Conservation (phyloP, 805 yeast genomes). For the Candida cerambycidarum region DNA sequence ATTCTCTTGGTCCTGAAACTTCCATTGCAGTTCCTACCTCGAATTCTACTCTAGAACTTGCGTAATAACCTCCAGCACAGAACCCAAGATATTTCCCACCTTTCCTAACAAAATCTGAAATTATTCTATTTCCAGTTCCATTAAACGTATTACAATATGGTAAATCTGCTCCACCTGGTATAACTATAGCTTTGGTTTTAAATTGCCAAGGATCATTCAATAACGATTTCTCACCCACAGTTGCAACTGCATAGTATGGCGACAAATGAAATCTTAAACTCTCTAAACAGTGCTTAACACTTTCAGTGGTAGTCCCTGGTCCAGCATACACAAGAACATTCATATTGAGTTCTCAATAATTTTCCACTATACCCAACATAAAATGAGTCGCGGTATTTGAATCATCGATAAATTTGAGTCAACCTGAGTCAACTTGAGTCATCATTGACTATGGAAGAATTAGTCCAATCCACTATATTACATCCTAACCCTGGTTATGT, state of each 20-base stretch:
- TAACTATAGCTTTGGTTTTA: conserved; percentile 73
- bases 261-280: conserved; percentile 72
- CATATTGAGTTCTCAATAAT: conserved; percentile 18
- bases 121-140: conserved; percentile 63
- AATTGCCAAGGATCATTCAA: conserved; percentile 84
- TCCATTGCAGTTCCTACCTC: conserved; percentile 78
- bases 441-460: conserved; percentile 13
- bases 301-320: conserved; percentile 84
- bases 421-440: conserved; percentile 2
- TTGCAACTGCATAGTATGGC: conserved; percentile 83
- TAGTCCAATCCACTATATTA: conserved; percentile 21
- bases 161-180: conserved; percentile 97
- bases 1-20: conserved; percentile 83
- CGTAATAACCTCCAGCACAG: conserved; percentile 96
- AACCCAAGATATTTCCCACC: conserved; percentile 89
- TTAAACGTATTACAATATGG: conserved; percentile 76
- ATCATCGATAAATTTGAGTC: neutral
- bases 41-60: conserved; percentile 73
- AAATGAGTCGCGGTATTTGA: neutral
- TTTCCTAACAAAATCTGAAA: conserved; percentile 59
- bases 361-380: conserved; percentile 1
- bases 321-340: conserved; percentile 39
- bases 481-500: conserved; percentile 72
- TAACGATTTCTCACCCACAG: conserved; percentile 62
- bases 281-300: conserved; percentile 80